Base-by-base conservation (phyloP, 805 yeast genomes). In the Priceomyces haplophilus region DNA sequence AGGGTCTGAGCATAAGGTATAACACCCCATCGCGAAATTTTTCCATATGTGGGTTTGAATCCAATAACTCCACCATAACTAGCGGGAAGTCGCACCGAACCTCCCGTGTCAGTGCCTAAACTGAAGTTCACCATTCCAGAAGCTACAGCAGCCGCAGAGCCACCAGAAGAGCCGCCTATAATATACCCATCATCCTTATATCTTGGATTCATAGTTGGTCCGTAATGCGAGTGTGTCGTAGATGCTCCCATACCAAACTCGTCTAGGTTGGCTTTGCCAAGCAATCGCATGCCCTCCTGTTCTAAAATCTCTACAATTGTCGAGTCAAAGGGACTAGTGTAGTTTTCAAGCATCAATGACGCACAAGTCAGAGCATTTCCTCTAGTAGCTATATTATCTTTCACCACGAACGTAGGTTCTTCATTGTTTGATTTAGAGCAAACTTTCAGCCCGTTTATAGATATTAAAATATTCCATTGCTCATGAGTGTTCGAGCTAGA, bases 211-310 rank as follows among this genome's bases (percentile, higher is more conserved):
- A 66, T 43, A 0, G 83, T 73, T 1, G 84, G 72, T 0, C 89
- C 90, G 54, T 64, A 78, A 39, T 54, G 50, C 0, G 85, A 75
- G 51, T 78, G 72, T 2, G 79, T 66, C 11, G 80, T 83, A 1
- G 82, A 74, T 10, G 87, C 82, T 8, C 99, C 99, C 99, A 93
- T 93, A 2, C 96, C 99, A 67, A 93, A 93, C 65, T 93, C 97
- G 65, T 93, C 99, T 78, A 93, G 70, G 53, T 91, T 93, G 2
- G 95, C 76, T 61, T 91, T 93, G 0, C 97, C 99, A 1, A 82
- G 67, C 4, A 81, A 56, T 0, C 56, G 48, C 12, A 77, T 74
- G 0, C 89, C 88, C 1, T 72, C 68, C 0, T 64, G 52, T 7
- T 72, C 60, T n/a, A 93, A 60, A 3, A 80, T 65, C 2, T 61